Base-by-base conservation (phyloP, 352 stramenopile species). In the Phytophthora aleatoria region DNA sequence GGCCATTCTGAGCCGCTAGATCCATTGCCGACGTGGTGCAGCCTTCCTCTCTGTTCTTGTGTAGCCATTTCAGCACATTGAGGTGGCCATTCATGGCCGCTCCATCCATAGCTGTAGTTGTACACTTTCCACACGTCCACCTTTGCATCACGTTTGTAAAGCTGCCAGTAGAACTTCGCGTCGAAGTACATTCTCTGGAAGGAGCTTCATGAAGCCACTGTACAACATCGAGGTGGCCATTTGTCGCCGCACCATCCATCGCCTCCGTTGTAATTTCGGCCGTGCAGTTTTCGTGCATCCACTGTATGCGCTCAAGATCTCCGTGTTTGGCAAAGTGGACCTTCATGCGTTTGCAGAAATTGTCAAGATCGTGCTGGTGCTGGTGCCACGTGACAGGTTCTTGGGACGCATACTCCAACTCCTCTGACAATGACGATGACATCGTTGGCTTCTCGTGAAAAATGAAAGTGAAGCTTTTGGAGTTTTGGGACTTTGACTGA, bases 71-170 rank as follows among this genome's bases (percentile, higher is more conserved):
- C 6, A 71, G 42, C 16, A 66, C 50, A 8, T 50, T 16, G 1
- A 71, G 43, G 50, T 71, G 63, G 2, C 57, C 63, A 31, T 71
- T 66, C 20, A 36, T 57, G 6, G 63, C 56, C n/a, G 63, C 63
- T 5, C 57, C 50, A 35, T 66, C 57, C 43, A 67, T 58, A 0
- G 63, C 64, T n/a, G 50, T 57, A 5, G 57, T 67, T 1, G 57
- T 58, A 41, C 60, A 61, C 49, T 52, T 50, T 30, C 11, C 31
- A 1, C 38, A 55, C 26, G 5, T 24, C 35, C 24, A 62, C 15
- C 35, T 20, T 8, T 39, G 28, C 5, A 27, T 27, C 12, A 42
- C 41, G 8, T 26, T 27, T 27, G 2, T 35, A 30, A 42, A 28
- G n/a, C 48, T 54, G 15, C 30, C 35, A 10, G 33, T 11, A 28